phyloP scores from a whole-genome alignment of 805 yeast genomes.

The Sugiyamaella chiloensis region DNA sequence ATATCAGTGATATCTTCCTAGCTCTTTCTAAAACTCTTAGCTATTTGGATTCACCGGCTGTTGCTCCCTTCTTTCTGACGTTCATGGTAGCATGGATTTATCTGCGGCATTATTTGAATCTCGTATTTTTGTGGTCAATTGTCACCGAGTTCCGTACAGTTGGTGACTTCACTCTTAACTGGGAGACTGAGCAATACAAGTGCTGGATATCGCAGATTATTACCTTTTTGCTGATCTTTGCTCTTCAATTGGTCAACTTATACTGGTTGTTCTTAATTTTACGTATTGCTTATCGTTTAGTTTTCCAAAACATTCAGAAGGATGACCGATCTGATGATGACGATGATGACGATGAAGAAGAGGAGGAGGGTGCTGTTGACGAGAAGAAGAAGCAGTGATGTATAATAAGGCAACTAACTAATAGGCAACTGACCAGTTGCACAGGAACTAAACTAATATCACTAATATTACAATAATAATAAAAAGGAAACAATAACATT shows the following conservation, averaged over 20 bases:
- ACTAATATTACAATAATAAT: too few species aligned
- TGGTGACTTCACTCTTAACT: conserved; percentile 77
- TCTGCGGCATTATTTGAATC: conserved; percentile 80
- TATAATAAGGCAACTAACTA: too few species aligned
- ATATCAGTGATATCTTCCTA: conserved; percentile 84
- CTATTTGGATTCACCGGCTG: conserved; percentile 66
- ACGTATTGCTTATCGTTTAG: conserved; percentile 68
- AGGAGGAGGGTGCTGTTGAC: conserved; percentile 19
- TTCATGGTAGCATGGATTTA: conserved; percentile 81
- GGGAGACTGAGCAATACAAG: conserved; percentile 90
- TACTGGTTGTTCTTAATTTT: conserved; percentile 86
- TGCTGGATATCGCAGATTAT: conserved; percentile 94
- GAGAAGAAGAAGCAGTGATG: conserved; percentile 2
- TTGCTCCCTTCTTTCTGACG: conserved; percentile 61
- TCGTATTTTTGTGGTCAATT: conserved; percentile 56
- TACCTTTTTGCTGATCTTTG: conserved; percentile 71
- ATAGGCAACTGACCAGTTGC: too few species aligned
- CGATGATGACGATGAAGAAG: conserved; percentile 48
- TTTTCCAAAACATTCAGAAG: conserved; percentile 55
- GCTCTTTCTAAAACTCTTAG: conserved; percentile 82
- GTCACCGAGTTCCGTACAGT: conserved; percentile 82
- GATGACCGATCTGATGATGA: conserved; percentile 92
- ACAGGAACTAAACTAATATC: too few species aligned
- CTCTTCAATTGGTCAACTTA: conserved; percentile 78
- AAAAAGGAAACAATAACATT: too few species aligned